Evolutionary conservation across 78 protist genomes (phyloP).

Genomic region (Polysphondylium violaceum): DNA sequence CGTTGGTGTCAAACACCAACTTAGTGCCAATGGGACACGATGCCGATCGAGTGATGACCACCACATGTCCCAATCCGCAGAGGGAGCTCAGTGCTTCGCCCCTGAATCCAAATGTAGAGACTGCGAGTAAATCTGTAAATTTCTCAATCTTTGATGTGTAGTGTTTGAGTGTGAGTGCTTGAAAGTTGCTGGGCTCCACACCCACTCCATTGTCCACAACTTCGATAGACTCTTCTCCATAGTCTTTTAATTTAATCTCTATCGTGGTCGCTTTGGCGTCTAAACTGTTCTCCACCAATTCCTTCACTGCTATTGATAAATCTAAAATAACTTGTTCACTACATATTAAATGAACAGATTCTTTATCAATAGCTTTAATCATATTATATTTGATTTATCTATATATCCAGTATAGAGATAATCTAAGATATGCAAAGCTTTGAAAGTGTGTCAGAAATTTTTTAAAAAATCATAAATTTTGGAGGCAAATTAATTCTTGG

Average conservation of each 20-base stretch:
- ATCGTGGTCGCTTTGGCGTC: constrained; percentile 94
- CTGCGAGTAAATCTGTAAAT: constrained; percentile 85
- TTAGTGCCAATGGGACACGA: neutral
- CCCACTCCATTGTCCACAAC: constrained; percentile 94
- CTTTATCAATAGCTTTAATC: constrained; percentile 65
- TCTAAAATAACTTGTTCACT: constrained; percentile 93
- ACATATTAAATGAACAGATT: constrained; percentile 85
- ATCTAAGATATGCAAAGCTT: no score
- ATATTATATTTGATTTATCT: neutral
- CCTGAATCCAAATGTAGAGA: constrained; percentile 94
- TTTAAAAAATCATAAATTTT: no score
- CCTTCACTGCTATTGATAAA: constrained; percentile 92
- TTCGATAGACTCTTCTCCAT: constrained; percentile 80
- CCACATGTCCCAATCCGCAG: constrained; percentile 79
- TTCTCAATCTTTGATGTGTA: constrained; percentile 87
- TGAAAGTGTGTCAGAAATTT: no score
- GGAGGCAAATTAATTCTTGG: no score
- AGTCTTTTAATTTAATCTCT: constrained; percentile 59
- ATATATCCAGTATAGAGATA: no score
- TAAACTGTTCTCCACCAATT: constrained; percentile 94
- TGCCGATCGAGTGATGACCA: constrained; percentile 11
- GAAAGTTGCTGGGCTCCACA: constrained; percentile 53
- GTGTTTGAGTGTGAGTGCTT: constrained; percentile 81
- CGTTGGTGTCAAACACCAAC: constrained; percentile 48
- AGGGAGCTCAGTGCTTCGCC: constrained; percentile 97